Percentiles rank a stretch among this genome's conserved stretches.
phyloP scores from a whole-genome alignment of 495 filamentous ascomycete genomes.

The Aspergillus diversus region DNA sequence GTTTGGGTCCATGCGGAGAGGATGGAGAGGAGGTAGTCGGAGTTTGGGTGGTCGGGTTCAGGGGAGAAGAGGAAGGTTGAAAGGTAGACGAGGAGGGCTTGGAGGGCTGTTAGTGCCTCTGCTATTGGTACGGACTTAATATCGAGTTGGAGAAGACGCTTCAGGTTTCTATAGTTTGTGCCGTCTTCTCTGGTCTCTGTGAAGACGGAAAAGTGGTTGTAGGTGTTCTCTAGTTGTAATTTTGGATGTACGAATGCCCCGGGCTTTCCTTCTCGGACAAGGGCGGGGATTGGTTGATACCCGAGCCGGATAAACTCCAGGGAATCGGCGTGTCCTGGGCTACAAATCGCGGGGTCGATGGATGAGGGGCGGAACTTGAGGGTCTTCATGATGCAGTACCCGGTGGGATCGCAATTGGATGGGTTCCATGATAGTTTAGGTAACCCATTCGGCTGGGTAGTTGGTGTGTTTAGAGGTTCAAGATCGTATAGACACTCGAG shows the following conservation, averaged over 20 bases:
- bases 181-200: neutral
- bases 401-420: slow-evolving; percentile 4
- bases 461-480: slow-evolving; percentile 9
- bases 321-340: neutral
- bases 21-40: neutral
- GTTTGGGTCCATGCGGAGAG: slow-evolving; percentile 1
- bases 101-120: slow-evolving; percentile 6
- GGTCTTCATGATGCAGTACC: slow-evolving; percentile 8
- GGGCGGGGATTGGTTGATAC: neutral
- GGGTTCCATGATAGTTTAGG: slow-evolving; percentile 5
- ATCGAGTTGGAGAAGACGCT: slow-evolving; percentile 1
- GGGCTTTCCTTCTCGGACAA: neutral
- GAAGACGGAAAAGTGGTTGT: slow-evolving; percentile 1
- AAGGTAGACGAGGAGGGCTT: neutral
- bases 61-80: neutral
- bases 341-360: slow-evolving; percentile 13
- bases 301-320: slow-evolving; percentile 5
- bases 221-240: neutral
- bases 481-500: slow-evolving; percentile 11
- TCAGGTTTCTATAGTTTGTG: neutral
- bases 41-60: neutral
- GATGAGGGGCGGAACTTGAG: neutral
- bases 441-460: neutral
- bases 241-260: slow-evolving; percentile 10
- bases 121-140: neutral